These are phyloP conservation scores for Alternaria sp. DNA, from an alignment of 2,329 filamentous ascomycete species.

Conservation along the genomic window DNA sequence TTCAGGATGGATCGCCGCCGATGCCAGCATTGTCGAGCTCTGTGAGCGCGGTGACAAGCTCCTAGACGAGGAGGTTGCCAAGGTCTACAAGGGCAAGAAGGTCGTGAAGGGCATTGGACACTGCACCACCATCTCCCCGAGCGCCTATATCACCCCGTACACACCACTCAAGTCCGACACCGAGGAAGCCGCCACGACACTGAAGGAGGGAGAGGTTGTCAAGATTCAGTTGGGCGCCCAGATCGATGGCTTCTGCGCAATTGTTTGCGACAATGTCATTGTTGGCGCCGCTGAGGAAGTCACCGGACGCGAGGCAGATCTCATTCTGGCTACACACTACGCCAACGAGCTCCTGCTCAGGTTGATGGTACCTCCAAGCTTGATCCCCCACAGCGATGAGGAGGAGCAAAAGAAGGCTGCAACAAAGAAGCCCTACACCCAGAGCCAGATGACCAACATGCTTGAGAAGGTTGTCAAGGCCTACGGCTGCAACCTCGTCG, in stretches of 20 bases:
- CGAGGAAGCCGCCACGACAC: conserved; percentile 78
- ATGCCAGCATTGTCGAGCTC: conserved; percentile 90
- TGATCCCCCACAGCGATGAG: conserved; percentile 81
- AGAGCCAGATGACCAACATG: conserved; percentile 84
- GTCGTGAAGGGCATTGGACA: conserved; percentile 92
- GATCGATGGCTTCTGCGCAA: conserved; percentile 95
- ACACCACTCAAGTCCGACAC: conserved; percentile 88
- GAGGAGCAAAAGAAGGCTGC: conserved; percentile 94
- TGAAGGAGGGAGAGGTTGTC: conserved; percentile 86
- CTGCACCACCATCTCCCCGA: conserved; percentile 93
- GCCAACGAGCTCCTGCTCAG: conserved; percentile 94
- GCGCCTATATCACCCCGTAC: conserved; percentile 94
- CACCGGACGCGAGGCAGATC: conserved; percentile 81
- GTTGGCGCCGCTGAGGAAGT: conserved; percentile 72
- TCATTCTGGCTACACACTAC: conserved; percentile 90
- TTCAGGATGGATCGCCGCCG: conserved; percentile 75
- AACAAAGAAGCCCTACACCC: conserved; percentile 80
- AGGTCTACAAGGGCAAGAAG: conserved; percentile 99
- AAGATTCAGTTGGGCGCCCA: conserved; percentile 99
- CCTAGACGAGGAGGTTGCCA: conserved; percentile 88
- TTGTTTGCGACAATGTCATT: conserved; percentile 92
- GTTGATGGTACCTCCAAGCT: conserved; percentile 88
- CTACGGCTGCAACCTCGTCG: conserved; percentile 91
- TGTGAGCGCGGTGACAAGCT: conserved; percentile 97
- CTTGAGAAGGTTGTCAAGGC: conserved; percentile 91